Evolutionary conservation across 345 rosid genomes (phyloP).

Genomic region (Rhizophora apiculata): DNA sequence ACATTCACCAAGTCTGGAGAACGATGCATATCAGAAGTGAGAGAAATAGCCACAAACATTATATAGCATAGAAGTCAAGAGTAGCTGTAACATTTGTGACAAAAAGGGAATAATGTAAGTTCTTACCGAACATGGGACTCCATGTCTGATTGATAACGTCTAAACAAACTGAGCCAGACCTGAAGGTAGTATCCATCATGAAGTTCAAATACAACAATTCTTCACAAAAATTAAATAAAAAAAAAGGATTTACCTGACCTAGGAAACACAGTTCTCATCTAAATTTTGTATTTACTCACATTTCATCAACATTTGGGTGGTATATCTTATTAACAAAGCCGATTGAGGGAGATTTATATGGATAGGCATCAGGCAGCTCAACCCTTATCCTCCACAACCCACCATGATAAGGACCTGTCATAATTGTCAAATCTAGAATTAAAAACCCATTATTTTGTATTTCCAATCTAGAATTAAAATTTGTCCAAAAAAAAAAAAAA

Average conservation of each 20-base stretch:
- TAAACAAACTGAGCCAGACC: conserved; percentile 80
- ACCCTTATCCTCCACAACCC: conserved; percentile 98
- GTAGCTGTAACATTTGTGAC: neutral
- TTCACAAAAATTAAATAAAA: neutral
- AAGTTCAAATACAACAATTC: conserved; percentile 14
- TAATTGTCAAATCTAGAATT: conserved; percentile 9
- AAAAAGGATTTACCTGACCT: neutral
- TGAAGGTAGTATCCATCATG: conserved; percentile 23
- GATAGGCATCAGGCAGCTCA: conserved; percentile 92
- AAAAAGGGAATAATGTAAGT: neutral
- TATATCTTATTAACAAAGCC: conserved; percentile 66
- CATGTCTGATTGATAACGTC: conserved; percentile 92
- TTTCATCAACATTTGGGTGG: conserved; percentile 87
- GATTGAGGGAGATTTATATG: conserved; percentile 55
- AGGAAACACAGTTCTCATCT: neutral
- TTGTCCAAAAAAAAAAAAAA: neutral
- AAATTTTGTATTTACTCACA: conserved; percentile 31
- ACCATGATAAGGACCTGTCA: conserved; percentile 83
- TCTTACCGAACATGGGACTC: conserved; percentile 70
- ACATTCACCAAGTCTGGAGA: conserved; percentile 84
- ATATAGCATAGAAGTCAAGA: neutral
- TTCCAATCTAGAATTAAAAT: neutral
- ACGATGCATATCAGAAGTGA: conserved; percentile 13
- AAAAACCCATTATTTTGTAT: too few species aligned
- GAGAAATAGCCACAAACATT: conserved; percentile 1